A percentile compares a stretch with the other conserved stretches of the same genome.
Evolutionary conservation across 371 early-diverging fungal genomes (phyloP).

Genomic region (Basidiobolus meristosporus): DNA sequence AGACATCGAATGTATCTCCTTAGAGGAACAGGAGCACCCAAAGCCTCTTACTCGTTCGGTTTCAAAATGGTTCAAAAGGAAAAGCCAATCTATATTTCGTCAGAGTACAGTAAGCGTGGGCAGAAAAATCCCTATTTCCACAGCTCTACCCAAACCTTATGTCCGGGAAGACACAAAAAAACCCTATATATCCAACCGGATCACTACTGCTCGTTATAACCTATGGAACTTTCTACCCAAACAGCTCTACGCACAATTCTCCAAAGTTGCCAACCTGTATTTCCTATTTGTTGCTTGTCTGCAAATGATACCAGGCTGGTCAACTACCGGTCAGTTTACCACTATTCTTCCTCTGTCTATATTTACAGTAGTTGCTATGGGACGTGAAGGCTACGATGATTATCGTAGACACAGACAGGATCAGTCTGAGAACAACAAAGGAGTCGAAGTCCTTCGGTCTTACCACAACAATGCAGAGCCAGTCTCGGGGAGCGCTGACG

Average conservation of each 20-base stretch:
- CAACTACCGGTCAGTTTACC: slow-evolving; percentile 58
- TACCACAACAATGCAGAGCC: slow-evolving; percentile 13
- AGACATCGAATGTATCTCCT: too few species aligned
- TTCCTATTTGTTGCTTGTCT: slow-evolving; percentile 68
- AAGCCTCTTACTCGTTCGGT: too few species aligned
- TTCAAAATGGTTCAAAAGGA: too few species aligned
- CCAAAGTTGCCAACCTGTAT: slow-evolving; percentile 77
- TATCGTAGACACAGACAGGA: slow-evolving; percentile 47
- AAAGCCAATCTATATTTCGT: too few species aligned
- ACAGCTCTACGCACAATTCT: slow-evolving; percentile 79
- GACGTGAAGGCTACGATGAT: slow-evolving; percentile 84
- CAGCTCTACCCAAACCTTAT: too few species aligned
- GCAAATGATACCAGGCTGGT: slow-evolving; percentile 50
- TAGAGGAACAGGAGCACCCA: too few species aligned
- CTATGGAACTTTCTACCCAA: slow-evolving; percentile 63
- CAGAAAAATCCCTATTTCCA: too few species aligned
- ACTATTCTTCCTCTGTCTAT: slow-evolving; percentile 66
- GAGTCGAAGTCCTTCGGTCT: slow-evolving; percentile 26
- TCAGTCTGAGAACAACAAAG: slow-evolving; percentile 33
- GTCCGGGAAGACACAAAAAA: too few species aligned
- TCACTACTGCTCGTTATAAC: slow-evolving; percentile 77
- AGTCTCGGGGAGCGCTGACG: too few species aligned
- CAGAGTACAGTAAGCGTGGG: too few species aligned
- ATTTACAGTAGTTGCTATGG: slow-evolving; percentile 61
- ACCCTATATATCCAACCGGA: slow-evolving; percentile 39